Evolutionary conservation across 257 asterid species (phyloP).

Genomic region (Euphrasia confusa): DNA sequence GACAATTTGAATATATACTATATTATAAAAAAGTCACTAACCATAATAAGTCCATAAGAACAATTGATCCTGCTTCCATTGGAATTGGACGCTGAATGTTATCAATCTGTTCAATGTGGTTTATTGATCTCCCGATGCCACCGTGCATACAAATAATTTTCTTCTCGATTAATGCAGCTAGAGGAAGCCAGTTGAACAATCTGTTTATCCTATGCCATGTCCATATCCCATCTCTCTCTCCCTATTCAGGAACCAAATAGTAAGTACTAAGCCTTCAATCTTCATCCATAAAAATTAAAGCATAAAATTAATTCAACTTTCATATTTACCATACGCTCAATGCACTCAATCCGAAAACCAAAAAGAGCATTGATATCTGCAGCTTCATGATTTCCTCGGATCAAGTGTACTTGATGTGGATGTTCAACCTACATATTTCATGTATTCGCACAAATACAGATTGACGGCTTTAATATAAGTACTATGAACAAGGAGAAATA

Average conservation of each 20-base stretch:
- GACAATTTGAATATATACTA: too few relatives aligned
- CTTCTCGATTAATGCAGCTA: conserved; percentile 91
- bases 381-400: conserved; percentile 99
- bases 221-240: conserved; percentile 99
- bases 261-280: conserved; percentile 11
- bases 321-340: conserved; percentile 86
- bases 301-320: conserved; percentile 9
- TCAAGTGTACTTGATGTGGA: conserved; percentile 78
- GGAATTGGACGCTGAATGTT: conserved; percentile 91
- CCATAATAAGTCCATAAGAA: conserved; percentile 97
- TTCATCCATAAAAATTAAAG: conserved; percentile 21
- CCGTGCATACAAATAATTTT: conserved; percentile 98
- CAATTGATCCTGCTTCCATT: conserved; percentile 97
- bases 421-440: conserved; percentile 65
- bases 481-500: neutral
- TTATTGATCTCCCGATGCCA: conserved; percentile 97
- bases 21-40: conserved; percentile 35
- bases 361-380: conserved; percentile 99
- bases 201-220: conserved; percentile 95
- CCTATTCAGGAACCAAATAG: conserved; percentile 47
- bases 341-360: conserved; percentile 98
- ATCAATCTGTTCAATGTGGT: conserved; percentile 92
- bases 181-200: conserved; percentile 97
- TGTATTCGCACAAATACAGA: conserved; percentile 18
- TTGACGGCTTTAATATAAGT: conserved; percentile 1